phyloP scores from a whole-genome alignment of 2,329 filamentous ascomycete genomes.

The Cercospora canescens region DNA sequence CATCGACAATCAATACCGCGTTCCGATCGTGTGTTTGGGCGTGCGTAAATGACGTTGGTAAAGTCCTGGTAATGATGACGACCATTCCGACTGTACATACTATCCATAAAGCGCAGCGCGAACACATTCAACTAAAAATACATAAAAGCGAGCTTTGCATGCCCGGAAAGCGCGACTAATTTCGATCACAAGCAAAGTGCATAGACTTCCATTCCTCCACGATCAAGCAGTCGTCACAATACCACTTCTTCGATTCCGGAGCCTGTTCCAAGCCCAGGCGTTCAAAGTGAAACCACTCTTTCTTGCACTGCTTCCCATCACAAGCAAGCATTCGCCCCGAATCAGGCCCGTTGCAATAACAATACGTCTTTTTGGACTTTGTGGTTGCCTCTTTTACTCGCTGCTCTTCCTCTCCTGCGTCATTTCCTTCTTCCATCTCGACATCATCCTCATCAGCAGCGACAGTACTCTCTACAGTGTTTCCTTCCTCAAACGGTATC shows the following conservation, averaged over 20 bases:
- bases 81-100: no score
- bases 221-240: constrained; percentile 23
- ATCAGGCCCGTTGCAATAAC: constrained; percentile 23
- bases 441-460: constrained; percentile 3
- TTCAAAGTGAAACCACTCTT: constrained; percentile 80
- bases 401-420: neutral
- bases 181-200: neutral
- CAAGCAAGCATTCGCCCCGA: constrained; percentile 69
- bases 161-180: neutral
- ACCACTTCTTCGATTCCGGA: constrained; percentile 43
- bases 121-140: neutral
- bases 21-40: no score
- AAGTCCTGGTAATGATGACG: no score
- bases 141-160: no score
- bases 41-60: no score
- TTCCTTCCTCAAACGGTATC: constrained; percentile 3
- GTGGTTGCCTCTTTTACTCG: neutral
- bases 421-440: neutral
- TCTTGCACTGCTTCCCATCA: constrained; percentile 72
- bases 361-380: constrained; percentile 13
- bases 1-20: no score
- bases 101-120: neutral
- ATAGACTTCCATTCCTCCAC: neutral
- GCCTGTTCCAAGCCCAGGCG: constrained; percentile 69
- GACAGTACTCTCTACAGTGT: neutral